phyloP scores from a whole-genome alignment of 2,329 filamentous ascomycete species.

The Apiospora arundinis region DNA sequence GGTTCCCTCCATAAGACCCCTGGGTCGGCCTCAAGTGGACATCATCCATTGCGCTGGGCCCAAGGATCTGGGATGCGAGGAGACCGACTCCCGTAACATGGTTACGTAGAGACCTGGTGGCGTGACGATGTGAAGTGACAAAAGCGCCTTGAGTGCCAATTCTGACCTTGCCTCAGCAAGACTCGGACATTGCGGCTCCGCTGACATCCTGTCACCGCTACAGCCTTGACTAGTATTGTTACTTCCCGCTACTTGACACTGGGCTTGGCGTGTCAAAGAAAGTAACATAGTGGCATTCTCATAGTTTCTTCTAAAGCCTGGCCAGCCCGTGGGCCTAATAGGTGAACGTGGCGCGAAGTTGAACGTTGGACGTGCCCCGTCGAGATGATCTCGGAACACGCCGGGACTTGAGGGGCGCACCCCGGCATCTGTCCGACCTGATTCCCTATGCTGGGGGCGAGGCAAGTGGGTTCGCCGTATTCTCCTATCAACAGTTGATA shows the following conservation, averaged over 20 bases:
- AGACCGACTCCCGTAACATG: too few relatives aligned
- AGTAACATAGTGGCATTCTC: background rate
- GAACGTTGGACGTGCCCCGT: background rate
- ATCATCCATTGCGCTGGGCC: too few relatives aligned
- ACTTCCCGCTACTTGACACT: background rate
- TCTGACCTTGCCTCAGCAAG: too few relatives aligned
- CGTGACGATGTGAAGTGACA: too few relatives aligned
- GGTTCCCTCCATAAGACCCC: too few relatives aligned
- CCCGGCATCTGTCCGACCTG: background rate
- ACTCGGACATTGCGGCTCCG: background rate
- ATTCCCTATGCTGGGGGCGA: background rate
- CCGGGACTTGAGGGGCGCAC: background rate
- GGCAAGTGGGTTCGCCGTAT: background rate
- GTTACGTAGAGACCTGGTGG: too few relatives aligned
- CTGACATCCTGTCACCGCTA: background rate
- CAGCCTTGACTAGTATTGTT: background rate
- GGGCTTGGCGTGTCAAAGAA: conserved; percentile 4
- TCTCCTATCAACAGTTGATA: too few relatives aligned
- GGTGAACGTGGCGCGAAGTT: background rate
- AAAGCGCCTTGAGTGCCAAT: too few relatives aligned
- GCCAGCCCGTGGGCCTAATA: background rate
- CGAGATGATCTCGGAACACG: background rate
- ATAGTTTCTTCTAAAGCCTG: background rate
- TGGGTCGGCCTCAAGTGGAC: too few relatives aligned
- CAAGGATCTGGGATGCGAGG: too few relatives aligned